Percentiles rank a stretch among this genome's conserved stretches.
phyloP scores from a whole-genome alignment of 352 stramenopile species.

The Phytophthora foliorum region DNA sequence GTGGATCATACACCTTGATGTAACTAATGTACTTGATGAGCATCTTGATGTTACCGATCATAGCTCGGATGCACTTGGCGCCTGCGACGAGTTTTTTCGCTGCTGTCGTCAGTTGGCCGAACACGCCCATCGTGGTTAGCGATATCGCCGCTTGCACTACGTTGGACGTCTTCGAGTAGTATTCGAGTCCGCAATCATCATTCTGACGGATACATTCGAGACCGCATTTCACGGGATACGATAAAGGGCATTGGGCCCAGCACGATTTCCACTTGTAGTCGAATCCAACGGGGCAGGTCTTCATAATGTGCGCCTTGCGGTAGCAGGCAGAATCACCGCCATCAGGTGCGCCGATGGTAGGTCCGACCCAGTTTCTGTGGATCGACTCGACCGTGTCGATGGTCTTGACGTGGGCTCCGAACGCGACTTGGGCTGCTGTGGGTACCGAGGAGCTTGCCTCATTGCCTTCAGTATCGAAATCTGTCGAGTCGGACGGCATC shows the following conservation, averaged over 20 bases:
- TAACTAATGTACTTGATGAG: not conserved
- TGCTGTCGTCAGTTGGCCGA: conserved; percentile 1
- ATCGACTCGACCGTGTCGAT: conserved; percentile 1
- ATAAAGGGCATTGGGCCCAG: not conserved
- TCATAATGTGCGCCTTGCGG: not conserved
- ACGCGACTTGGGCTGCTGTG: not conserved
- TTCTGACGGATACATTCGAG: not conserved
- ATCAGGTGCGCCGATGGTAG: not conserved
- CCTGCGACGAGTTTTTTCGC: not conserved
- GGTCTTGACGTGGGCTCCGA: not conserved
- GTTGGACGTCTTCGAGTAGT: conserved; percentile 1
- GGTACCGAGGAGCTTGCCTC: not conserved
- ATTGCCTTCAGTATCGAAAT: not conserved
- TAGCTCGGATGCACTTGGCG: conserved; percentile 2
- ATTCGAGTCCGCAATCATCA: not conserved
- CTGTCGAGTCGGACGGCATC: not conserved
- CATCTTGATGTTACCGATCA: not conserved
- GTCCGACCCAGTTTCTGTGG: not conserved
- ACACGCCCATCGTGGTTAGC: not conserved
- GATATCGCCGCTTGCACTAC: not conserved
- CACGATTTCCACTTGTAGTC: not conserved
- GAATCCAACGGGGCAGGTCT: not conserved
- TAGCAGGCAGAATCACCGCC: not conserved
- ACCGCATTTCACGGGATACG: not conserved
- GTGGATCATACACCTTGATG: conserved; percentile 1